phyloP scores from a whole-genome alignment of 768 basidiomycete species.

The Pulveroboletus sp. region DNA sequence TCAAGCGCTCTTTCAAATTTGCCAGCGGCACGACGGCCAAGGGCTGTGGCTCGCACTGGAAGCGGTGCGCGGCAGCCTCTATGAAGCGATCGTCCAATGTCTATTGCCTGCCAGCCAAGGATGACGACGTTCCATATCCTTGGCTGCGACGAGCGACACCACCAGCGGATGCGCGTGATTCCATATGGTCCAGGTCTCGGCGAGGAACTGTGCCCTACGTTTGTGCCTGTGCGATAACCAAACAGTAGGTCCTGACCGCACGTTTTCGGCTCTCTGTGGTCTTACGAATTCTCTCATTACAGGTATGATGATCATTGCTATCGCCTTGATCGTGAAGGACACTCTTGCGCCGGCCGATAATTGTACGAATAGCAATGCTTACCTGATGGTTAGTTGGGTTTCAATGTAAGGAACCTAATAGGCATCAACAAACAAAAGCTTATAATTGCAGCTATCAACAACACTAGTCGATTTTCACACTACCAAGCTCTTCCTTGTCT shows the following conservation, averaged over 20 bases:
- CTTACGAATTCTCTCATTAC: slow-evolving; percentile 1
- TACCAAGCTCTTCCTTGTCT: slow-evolving; percentile 38
- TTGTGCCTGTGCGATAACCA: not conserved
- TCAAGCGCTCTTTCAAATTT: slow-evolving; percentile 18
- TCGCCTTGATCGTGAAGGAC: slow-evolving; percentile 9
- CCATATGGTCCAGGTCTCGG: not conserved
- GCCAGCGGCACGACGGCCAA: slow-evolving; percentile 27
- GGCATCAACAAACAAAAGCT: slow-evolving; percentile 37
- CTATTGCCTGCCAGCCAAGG: slow-evolving; percentile 14
- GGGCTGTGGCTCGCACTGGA: slow-evolving; percentile 8
- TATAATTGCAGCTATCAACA: slow-evolving; percentile 38
- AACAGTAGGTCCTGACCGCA: slow-evolving; percentile 2
- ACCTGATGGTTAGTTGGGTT: slow-evolving; percentile 35
- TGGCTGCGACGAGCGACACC: not conserved
- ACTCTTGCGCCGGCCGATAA: slow-evolving; percentile 8
- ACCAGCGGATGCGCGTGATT: not conserved
- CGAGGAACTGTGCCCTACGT: not conserved
- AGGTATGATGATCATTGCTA: slow-evolving; percentile 7
- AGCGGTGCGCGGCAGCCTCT: slow-evolving; percentile 22
- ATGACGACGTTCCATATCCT: not conserved
- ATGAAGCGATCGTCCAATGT: slow-evolving; percentile 12
- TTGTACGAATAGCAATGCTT: slow-evolving; percentile 25
- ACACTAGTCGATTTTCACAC: slow-evolving; percentile 35
- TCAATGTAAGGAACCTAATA: slow-evolving; percentile 35
- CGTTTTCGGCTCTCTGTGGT: not conserved